A percentile compares a stretch with the other conserved stretches of the same genome.
Evolutionary conservation across 257 asterid species (phyloP).

Genomic region (Salvia miltiorrhiza): DNA sequence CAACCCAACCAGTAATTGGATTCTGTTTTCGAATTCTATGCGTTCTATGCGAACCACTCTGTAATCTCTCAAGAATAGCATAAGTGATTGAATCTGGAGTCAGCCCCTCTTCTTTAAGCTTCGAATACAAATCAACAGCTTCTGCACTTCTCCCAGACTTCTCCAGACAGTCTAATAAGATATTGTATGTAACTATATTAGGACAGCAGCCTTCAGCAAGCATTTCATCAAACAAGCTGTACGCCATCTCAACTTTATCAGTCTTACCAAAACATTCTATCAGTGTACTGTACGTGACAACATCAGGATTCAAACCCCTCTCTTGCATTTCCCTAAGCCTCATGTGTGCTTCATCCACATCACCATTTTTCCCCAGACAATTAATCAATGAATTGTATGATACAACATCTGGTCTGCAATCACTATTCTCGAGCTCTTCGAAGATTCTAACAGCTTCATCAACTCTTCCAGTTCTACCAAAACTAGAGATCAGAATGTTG

Average conservation of each 20-base stretch:
- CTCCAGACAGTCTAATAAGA: slow-evolving; percentile 87
- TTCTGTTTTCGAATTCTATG: slow-evolving; percentile 57
- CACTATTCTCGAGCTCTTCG: slow-evolving; percentile 86
- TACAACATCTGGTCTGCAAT: slow-evolving; percentile 65
- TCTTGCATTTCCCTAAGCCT: slow-evolving; percentile 90
- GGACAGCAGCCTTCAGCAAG: slow-evolving; percentile 82
- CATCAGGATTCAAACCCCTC: slow-evolving; percentile 87
- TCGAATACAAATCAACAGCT: slow-evolving; percentile 80
- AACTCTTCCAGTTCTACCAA: slow-evolving; percentile 78
- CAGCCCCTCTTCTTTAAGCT: slow-evolving; percentile 76
- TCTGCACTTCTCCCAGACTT: slow-evolving; percentile 82
- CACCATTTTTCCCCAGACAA: slow-evolving; percentile 85
- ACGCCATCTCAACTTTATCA: slow-evolving; percentile 85
- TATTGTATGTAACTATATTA: slow-evolving; percentile 83
- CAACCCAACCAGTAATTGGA: slow-evolving; percentile 94
- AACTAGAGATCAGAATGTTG: slow-evolving; percentile 80
- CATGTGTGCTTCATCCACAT: slow-evolving; percentile 88
- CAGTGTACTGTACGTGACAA: slow-evolving; percentile 81
- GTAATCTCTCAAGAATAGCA: slow-evolving; percentile 72
- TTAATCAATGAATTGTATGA: slow-evolving; percentile 88
- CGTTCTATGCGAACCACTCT: slow-evolving; percentile 63
- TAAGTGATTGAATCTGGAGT: slow-evolving; percentile 83
- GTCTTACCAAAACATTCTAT: slow-evolving; percentile 95
- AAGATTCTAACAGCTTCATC: slow-evolving; percentile 71
- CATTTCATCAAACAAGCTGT: slow-evolving; percentile 74